phyloP scores from a whole-genome alignment of 129 eudicot genomes.

The Flaveria brownii region DNA sequence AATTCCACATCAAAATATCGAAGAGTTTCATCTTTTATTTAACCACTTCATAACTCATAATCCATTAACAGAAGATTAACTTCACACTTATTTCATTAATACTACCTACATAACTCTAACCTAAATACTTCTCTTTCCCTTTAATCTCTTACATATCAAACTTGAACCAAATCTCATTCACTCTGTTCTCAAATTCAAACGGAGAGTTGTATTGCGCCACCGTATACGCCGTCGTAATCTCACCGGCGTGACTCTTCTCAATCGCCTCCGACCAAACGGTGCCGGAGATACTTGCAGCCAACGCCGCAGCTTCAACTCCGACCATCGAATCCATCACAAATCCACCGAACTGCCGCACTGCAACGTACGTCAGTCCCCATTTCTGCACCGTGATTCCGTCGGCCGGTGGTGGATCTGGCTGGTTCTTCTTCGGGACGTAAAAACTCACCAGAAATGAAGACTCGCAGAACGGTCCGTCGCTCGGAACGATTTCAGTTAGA shows the following conservation, averaged over 20 bases:
- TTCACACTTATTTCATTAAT: too few species aligned
- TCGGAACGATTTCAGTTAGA: conserved; percentile 66
- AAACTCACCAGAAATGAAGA: conserved; percentile 81
- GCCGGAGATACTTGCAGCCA: conserved; percentile 58
- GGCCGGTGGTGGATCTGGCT: conserved; percentile 78
- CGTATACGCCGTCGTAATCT: conserved; percentile 48
- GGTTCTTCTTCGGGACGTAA: conserved; percentile 78
- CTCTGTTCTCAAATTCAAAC: conserved; percentile 74
- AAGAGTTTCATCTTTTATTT: too few species aligned
- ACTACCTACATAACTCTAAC: too few species aligned
- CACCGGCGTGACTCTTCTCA: conserved; percentile 53
- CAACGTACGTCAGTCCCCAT: conserved; percentile 70
- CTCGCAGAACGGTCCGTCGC: conserved; percentile 89
- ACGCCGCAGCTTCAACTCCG: conserved; percentile 74
- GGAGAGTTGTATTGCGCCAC: conserved; percentile 93
- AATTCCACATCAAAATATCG: too few species aligned
- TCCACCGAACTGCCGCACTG: conserved; percentile 80
- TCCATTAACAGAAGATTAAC: too few species aligned
- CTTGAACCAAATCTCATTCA: conserved; percentile 85
- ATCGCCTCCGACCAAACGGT: conserved; percentile 69
- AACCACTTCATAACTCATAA: too few species aligned
- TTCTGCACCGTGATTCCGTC: conserved; percentile 62
- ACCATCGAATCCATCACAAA: conserved; percentile 56
- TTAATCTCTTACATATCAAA: conserved; percentile 42
- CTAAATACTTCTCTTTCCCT: too few species aligned